These are phyloP conservation scores for Schoenoplectus triqueter DNA, from an alignment of 202 grass and related monocot genomes.

Conservation along the genomic window DNA sequence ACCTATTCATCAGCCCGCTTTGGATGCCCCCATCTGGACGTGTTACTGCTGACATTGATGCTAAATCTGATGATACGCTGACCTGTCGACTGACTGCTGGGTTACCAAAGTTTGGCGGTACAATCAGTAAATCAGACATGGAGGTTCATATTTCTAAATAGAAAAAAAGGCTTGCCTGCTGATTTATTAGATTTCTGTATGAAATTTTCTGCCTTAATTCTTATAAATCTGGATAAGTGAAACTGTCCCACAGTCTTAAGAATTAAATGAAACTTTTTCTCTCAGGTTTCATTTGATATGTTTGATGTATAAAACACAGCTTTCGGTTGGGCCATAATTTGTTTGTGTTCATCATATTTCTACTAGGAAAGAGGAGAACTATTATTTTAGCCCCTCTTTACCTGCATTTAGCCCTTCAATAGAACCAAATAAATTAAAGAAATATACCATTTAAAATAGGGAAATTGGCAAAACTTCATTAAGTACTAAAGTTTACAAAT, in stretches of 20 bases:
- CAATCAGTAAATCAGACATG: conserved; percentile 41
- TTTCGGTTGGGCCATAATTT: too few species aligned
- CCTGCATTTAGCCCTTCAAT: too few species aligned
- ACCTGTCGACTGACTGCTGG: conserved; percentile 57
- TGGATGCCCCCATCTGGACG: conserved; percentile 63
- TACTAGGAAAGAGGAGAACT: too few species aligned
- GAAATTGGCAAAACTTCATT: neutral
- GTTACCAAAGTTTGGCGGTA: conserved; percentile 40
- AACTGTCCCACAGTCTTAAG: neutral
- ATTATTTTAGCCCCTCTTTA: too few species aligned
- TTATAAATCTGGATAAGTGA: neutral
- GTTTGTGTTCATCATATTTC: too few species aligned
- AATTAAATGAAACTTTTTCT: too few species aligned
- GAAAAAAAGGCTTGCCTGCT: neutral
- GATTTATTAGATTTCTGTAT: neutral
- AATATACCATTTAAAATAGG: conserved; percentile 29
- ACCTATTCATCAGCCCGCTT: conserved; percentile 44
- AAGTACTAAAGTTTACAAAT: neutral
- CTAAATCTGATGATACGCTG: conserved; percentile 60
- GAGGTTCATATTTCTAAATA: conserved; percentile 21
- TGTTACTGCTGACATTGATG: conserved; percentile 64
- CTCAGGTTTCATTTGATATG: neutral
- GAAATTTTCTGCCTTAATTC: neutral
- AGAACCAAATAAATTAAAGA: too few species aligned
- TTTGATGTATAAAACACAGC: neutral